These are phyloP conservation scores for Candida multigemmis DNA, from an alignment of 805 yeast genomes.

Conservation along the genomic window DNA sequence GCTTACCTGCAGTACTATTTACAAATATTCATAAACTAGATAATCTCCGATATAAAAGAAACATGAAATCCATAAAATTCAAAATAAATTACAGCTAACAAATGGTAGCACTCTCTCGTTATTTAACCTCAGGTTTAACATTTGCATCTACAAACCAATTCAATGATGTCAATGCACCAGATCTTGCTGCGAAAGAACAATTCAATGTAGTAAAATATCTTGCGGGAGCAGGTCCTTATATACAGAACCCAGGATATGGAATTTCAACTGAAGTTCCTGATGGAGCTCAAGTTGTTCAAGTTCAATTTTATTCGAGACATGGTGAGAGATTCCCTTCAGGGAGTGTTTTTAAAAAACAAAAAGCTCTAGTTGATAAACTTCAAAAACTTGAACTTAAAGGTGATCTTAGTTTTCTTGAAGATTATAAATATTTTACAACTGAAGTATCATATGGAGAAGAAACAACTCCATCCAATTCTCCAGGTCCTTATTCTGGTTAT, in stretches of 20 bases:
- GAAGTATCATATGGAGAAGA: constrained; percentile 38
- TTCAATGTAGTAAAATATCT: constrained; percentile 40
- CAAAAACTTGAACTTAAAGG: constrained; percentile 28
- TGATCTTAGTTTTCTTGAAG: constrained; percentile 44
- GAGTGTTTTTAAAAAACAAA: constrained; percentile 16
- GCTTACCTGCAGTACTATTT: too few species aligned
- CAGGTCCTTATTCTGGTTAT: constrained; percentile 44
- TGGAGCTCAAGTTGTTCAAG: constrained; percentile 52
- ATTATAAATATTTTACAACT: constrained; percentile 42
- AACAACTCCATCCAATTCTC: constrained; percentile 35
- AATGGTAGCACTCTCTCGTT: constrained; percentile 23
- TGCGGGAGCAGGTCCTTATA: constrained; percentile 53
- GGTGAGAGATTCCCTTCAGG: constrained; percentile 60
- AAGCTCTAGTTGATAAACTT: constrained; percentile 17
- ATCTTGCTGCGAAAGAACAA: constrained; percentile 33
- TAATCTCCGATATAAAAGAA: too few species aligned
- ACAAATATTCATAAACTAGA: too few species aligned
- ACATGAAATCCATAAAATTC: too few species aligned
- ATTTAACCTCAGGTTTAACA: constrained; percentile 19
- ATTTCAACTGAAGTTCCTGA: constrained; percentile 40
- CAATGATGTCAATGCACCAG: constrained; percentile 27
- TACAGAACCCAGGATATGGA: constrained; percentile 44
- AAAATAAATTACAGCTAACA: too few species aligned
- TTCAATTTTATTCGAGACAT: constrained; percentile 65
- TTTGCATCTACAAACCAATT: constrained; percentile 16